Evolutionary conservation across 768 basidiomycete species (phyloP).

Genomic region (Pisolithus sp.): DNA sequence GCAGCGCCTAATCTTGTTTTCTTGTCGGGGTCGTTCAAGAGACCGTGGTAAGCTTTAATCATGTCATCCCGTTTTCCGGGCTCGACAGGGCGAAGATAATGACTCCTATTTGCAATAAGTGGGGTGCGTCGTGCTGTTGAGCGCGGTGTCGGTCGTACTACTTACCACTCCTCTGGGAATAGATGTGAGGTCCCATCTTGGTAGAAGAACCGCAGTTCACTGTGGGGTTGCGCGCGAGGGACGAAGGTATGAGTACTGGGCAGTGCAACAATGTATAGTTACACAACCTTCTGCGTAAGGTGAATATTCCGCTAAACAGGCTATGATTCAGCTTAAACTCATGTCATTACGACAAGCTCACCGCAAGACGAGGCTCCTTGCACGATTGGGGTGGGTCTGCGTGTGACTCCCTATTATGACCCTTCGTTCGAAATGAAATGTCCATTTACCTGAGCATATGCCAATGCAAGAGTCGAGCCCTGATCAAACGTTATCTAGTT

Average conservation of each 20-base stretch:
- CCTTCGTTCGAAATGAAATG: neutral
- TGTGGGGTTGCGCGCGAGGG: conserved; percentile 10
- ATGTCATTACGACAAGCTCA: conserved; percentile 20
- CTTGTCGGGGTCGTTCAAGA: conserved; percentile 68
- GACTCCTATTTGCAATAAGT: conserved; percentile 51
- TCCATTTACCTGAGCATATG: conserved; percentile 68
- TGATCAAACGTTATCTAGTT: conserved; percentile 14
- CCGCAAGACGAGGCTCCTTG: conserved; percentile 75
- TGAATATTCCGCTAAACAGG: conserved; percentile 73
- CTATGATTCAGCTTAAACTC: neutral
- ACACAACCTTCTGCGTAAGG: conserved; percentile 65
- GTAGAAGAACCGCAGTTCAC: conserved; percentile 90
- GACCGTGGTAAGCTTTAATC: conserved; percentile 77
- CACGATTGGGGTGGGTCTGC: conserved; percentile 74
- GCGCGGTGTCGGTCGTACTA: neutral
- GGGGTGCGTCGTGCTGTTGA: neutral
- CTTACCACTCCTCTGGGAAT: conserved; percentile 83
- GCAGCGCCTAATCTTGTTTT: conserved; percentile 61
- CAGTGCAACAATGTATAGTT: neutral
- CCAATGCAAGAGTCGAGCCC: conserved; percentile 84
- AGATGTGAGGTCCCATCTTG: conserved; percentile 77
- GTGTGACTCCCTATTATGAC: neutral
- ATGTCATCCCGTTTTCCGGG: conserved; percentile 74
- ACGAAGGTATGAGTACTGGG: neutral
- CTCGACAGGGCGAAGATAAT: conserved; percentile 75